Conservation (phyloP, 2,329 filamentous ascomycete species). For the Monosporascus sp. region DNA sequence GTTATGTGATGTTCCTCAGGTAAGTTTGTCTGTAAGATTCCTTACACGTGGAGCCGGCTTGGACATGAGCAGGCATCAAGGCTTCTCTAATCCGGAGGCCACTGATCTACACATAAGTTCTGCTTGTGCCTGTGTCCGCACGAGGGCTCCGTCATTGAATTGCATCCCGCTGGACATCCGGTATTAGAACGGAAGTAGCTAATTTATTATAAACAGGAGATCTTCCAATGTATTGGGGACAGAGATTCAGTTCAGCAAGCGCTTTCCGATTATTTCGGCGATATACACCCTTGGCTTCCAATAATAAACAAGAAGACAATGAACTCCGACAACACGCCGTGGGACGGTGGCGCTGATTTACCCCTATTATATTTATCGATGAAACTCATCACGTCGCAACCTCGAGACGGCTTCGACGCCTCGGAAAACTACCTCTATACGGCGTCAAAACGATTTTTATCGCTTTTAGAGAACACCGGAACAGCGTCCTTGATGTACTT, state of each 20-base stretch:
- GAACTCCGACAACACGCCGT: constrained; percentile 34
- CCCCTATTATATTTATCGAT: constrained; percentile 44
- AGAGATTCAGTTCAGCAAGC: constrained; percentile 31
- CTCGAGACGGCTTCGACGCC: constrained; percentile 28
- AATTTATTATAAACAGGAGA: constrained; percentile 23
- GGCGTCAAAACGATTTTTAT: constrained; percentile 37
- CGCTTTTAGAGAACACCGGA: constrained; percentile 36
- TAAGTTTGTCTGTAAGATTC: constrained; percentile 15
- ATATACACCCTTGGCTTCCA: constrained; percentile 42
- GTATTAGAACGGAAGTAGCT: too few species aligned
- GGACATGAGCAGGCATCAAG: too few species aligned
- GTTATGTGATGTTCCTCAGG: constrained; percentile 31
- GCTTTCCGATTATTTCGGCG: constrained; percentile 36
- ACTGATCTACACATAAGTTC: too few species aligned
- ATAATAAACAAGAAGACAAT: constrained; percentile 42
- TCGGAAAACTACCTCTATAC: constrained; percentile 35
- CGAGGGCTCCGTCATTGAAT: too few species aligned
- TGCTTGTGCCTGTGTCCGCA: too few species aligned
- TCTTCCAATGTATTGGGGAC: constrained; percentile 34
- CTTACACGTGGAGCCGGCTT: background rate
- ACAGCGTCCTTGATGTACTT: constrained; percentile 37
- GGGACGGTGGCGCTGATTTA: constrained; percentile 40
- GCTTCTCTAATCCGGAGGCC: too few species aligned
- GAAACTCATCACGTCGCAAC: constrained; percentile 36
- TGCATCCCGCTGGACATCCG: too few species aligned